phyloP scores from a whole-genome alignment of 169 alveolate genomes.

The Pseudocohnilembus persalinus region DNA sequence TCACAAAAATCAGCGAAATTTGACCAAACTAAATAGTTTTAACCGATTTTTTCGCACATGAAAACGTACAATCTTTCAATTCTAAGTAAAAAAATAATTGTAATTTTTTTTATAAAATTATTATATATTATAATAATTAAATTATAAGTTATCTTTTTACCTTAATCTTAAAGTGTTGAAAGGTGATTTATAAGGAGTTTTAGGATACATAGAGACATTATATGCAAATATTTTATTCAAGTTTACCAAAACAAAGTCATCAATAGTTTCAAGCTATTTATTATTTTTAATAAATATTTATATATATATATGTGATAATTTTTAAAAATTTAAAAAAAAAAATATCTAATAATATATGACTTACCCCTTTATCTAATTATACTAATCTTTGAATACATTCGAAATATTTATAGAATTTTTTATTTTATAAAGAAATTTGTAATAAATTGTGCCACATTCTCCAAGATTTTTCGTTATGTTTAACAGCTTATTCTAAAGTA shows the following conservation, averaged over 20 bases:
- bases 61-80: conserved; percentile 29
- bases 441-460: conserved; percentile 67
- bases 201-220: conserved; percentile 15
- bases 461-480: conserved; percentile 69
- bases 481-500: conserved; percentile 80
- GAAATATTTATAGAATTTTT: conserved; percentile 38
- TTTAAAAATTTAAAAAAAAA: too few species aligned
- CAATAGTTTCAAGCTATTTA: conserved; percentile 21
- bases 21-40: conserved; percentile 37
- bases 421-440: conserved; percentile 29
- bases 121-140: not conserved
- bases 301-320: not conserved
- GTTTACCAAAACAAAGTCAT: conserved; percentile 8
- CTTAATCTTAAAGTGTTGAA: conserved; percentile 9
- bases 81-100: not conserved
- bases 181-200: conserved; percentile 2
- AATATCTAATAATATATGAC: too few species aligned
- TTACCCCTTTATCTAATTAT: conserved; percentile 10
- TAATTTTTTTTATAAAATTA: not conserved
- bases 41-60: conserved; percentile 32
- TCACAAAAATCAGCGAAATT: conserved; percentile 31
- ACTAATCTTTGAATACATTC: conserved; percentile 35
- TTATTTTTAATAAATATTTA: too few species aligned
- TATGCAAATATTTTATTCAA: conserved; percentile 28
- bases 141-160: not conserved